A percentile compares a stretch with the other conserved stretches of the same genome.
phyloP scores from a whole-genome alignment of 2,329 filamentous ascomycete species.

The Sporothrix curviconia region DNA sequence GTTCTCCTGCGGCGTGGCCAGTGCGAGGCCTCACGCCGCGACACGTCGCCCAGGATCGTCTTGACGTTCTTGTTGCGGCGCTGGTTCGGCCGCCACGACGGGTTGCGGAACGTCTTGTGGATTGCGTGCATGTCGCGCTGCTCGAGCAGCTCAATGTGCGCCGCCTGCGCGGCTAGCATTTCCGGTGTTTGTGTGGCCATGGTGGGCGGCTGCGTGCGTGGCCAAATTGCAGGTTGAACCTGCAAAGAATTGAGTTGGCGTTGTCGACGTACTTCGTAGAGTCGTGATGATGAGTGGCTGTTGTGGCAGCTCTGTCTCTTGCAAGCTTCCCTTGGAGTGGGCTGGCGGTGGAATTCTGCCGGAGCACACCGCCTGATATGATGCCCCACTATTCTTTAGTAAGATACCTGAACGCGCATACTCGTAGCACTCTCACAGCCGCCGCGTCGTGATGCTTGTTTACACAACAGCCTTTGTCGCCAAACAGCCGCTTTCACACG shows the following conservation, averaged over 20 bases:
- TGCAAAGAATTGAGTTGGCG: no score
- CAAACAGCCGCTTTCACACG: no score
- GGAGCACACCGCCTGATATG: background rate
- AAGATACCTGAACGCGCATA: constrained; percentile 6
- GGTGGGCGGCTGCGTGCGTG: background rate
- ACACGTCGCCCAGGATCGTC: constrained; percentile 84
- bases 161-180: constrained; percentile 69
- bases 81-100: constrained; percentile 83
- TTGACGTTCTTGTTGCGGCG: constrained; percentile 99
- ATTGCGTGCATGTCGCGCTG: constrained; percentile 83
- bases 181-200: constrained; percentile 42
- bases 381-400: background rate
- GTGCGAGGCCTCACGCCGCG: constrained; percentile 81
- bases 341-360: constrained; percentile 8
- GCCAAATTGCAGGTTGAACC: no score
- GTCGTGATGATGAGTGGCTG: background rate
- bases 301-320: background rate
- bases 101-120: constrained; percentile 84
- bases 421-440: no score
- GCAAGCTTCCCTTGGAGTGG: background rate
- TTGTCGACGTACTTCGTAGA: no score
- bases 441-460: background rate
- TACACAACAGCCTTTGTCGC: no score
- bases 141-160: constrained; percentile 81
- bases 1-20: constrained; percentile 66